Evolutionary conservation across 2,329 filamentous ascomycete genomes (phyloP).

Genomic region (Penicillium olsonii): DNA sequence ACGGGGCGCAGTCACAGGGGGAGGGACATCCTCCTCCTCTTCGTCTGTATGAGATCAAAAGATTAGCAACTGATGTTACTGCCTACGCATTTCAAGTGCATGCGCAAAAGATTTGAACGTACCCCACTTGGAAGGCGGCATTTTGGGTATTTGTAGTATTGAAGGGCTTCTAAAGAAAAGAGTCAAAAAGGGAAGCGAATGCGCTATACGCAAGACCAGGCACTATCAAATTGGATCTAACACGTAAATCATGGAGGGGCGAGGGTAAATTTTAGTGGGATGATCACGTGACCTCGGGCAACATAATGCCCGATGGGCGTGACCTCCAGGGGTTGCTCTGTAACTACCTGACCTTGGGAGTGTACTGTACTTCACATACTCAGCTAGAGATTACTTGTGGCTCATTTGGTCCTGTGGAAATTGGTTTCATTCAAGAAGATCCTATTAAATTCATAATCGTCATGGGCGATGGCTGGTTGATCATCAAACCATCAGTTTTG

Average conservation of each 20-base stretch:
- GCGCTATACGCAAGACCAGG: slow-evolving; percentile 17
- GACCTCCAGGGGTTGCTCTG: no score
- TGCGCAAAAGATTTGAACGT: slow-evolving; percentile 34
- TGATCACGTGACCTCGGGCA: slow-evolving; percentile 23
- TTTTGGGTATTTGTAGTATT: slow-evolving; percentile 26
- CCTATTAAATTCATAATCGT: slow-evolving; percentile 33
- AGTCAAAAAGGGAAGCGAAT: slow-evolving; percentile 12
- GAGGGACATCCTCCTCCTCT: slow-evolving; percentile 55
- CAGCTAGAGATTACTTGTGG: background rate
- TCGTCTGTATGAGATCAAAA: slow-evolving; percentile 32
- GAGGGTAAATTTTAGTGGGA: slow-evolving; percentile 30
- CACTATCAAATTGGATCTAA: slow-evolving; percentile 16
- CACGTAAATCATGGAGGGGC: slow-evolving; percentile 24
- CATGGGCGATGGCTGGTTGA: slow-evolving; percentile 15
- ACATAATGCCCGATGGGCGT: slow-evolving; percentile 22
- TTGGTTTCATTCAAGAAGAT: slow-evolving; percentile 23
- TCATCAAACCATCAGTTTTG: slow-evolving; percentile 20
- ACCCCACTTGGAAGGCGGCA: slow-evolving; percentile 54
- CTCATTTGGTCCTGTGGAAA: slow-evolving; percentile 5
- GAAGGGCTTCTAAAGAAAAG: slow-evolving; percentile 1
- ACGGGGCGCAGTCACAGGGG: slow-evolving; percentile 51
- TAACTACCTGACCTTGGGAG: no score
- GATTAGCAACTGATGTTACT: slow-evolving; percentile 11
- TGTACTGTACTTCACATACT: background rate
- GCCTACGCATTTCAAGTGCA: slow-evolving; percentile 5